Evolutionary conservation across 495 filamentous ascomycete genomes (phyloP), one percentile per base, ranked within the genome.

Genomic region (Xylona heveae): DNA sequence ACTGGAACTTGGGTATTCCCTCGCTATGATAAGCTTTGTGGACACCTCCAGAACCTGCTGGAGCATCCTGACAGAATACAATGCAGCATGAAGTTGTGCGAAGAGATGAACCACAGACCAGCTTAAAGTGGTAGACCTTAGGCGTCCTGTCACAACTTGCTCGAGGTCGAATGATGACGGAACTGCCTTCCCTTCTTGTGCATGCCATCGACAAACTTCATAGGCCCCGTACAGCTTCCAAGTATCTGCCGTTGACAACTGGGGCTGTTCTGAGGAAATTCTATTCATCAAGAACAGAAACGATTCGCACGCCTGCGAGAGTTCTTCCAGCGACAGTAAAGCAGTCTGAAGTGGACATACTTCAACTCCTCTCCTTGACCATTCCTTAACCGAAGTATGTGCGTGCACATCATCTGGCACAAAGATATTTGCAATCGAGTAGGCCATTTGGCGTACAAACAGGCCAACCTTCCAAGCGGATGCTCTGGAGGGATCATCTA

Each of bases 51-150:
- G 31, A 1, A 71, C 44, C 37, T 81, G 73, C 20, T 57, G 54
- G 2, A 71, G 41, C 36, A 80, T 71, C 18, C 75, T 60, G 0
- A 82, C 41, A 0, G 75, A 77, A 40, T 80, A 81, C 5, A 64
- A 50, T 3, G 60, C 61, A 2, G 66, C 66, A 19, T 78, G 66
- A 0, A 68, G 45, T 37, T 78, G 68, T 4, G 71, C 73, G 8
- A 57, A 42, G 7, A 76, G 56, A 30, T 83, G 75, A 14, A 78
- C 45, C 16, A 65, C 57, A 1, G 59, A 57, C 78, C 75, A 81
- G 5, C 47, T 45, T 2, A 48, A 30, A 43, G 1, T 53, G 57
- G 4, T 28, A 33, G 7, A 43, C n/a, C 1, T 25, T 19, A 18
- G 19, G 7, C 4, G n/a, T 14, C 7, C 38, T 5, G 2, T 20